phyloP scores from a whole-genome alignment of 2,329 filamentous ascomycete genomes.

The Fusarium concolor region DNA sequence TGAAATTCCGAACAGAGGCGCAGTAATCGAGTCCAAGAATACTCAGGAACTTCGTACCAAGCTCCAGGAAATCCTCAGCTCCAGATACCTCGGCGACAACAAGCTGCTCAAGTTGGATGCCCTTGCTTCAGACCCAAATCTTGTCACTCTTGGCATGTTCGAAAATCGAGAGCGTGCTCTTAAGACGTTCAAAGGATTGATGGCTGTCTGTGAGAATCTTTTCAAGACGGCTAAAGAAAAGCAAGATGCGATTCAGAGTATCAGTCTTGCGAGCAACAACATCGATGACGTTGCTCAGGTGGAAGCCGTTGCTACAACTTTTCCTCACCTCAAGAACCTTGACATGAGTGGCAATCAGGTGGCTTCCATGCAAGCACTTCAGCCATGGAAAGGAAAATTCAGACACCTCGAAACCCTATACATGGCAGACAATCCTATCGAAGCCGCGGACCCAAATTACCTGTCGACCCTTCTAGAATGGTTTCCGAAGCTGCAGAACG shows the following conservation, averaged over 20 bases:
- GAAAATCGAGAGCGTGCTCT: slow-evolving; percentile 75
- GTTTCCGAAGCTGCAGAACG: slow-evolving; percentile 82
- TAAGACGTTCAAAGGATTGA: slow-evolving; percentile 93
- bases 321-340: slow-evolving; percentile 88
- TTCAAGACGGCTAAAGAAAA: slow-evolving; percentile 80
- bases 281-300: slow-evolving; percentile 79
- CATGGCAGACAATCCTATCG: slow-evolving; percentile 80
- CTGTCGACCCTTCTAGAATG: slow-evolving; percentile 78
- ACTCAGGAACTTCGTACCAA: slow-evolving; percentile 74
- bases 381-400: slow-evolving; percentile 84
- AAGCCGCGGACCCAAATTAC: slow-evolving; percentile 68
- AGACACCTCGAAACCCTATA: slow-evolving; percentile 83
- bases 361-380: slow-evolving; percentile 72
- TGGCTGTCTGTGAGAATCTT: slow-evolving; percentile 83
- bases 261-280: slow-evolving; percentile 84
- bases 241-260: slow-evolving; percentile 81
- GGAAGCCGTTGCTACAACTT: slow-evolving; percentile 78
- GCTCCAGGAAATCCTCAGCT: slow-evolving; percentile 76
- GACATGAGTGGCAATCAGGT: slow-evolving; percentile 90
- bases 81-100: slow-evolving; percentile 75
- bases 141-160: slow-evolving; percentile 82
- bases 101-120: slow-evolving; percentile 88
- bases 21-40: slow-evolving; percentile 61
- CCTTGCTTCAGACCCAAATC: slow-evolving; percentile 76
- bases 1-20: slow-evolving; percentile 53